These are phyloP conservation scores for Vanrija humicola DNA, from an alignment of 1,284 basidiomycete species.

Conservation along the genomic window DNA sequence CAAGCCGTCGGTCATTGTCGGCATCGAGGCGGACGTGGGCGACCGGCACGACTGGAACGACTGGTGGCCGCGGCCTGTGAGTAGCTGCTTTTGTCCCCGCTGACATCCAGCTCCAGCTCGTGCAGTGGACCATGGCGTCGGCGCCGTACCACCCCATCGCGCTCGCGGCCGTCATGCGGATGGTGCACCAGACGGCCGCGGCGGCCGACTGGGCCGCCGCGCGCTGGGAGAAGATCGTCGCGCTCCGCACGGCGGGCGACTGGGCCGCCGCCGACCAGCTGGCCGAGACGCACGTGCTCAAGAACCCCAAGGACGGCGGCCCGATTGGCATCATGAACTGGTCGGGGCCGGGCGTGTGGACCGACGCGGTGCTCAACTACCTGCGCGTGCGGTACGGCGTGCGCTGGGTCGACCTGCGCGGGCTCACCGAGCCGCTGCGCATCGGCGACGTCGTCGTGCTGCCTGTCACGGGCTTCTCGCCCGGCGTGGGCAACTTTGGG, in stretches of 20 bases:
- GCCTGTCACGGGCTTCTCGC: slow-evolving; percentile 49
- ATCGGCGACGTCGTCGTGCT: slow-evolving; percentile 48
- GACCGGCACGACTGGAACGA: slow-evolving; percentile 46
- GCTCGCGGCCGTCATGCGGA: slow-evolving; percentile 35
- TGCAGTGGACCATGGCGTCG: slow-evolving; percentile 50
- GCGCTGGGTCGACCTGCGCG: slow-evolving; percentile 43
- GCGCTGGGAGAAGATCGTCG: slow-evolving; percentile 16
- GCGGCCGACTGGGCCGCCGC: slow-evolving; percentile 37
- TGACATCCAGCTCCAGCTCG: slow-evolving; percentile 42
- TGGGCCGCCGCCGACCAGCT: slow-evolving; percentile 24
- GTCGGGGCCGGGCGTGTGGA: slow-evolving; percentile 50
- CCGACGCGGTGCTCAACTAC: slow-evolving; percentile 43
- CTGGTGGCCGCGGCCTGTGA: slow-evolving; percentile 48
- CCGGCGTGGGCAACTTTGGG: slow-evolving; percentile 49
- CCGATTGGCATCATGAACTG: slow-evolving; percentile 47
- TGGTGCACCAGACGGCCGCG: slow-evolving; percentile 35
- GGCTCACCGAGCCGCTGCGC: slow-evolving; percentile 35
- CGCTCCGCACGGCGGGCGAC: slow-evolving; percentile 23
- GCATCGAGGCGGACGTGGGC: slow-evolving; percentile 50
- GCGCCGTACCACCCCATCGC: slow-evolving; percentile 43
- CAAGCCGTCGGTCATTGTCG: slow-evolving; percentile 43
- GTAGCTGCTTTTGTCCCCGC: slow-evolving; percentile 8
- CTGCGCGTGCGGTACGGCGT: slow-evolving; percentile 38
- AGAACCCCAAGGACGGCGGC: slow-evolving; percentile 35
- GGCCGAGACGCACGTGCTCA: slow-evolving; percentile 22